Conservation (phyloP, 495 filamentous ascomycete species). For the Echria macrotheca region DNA sequence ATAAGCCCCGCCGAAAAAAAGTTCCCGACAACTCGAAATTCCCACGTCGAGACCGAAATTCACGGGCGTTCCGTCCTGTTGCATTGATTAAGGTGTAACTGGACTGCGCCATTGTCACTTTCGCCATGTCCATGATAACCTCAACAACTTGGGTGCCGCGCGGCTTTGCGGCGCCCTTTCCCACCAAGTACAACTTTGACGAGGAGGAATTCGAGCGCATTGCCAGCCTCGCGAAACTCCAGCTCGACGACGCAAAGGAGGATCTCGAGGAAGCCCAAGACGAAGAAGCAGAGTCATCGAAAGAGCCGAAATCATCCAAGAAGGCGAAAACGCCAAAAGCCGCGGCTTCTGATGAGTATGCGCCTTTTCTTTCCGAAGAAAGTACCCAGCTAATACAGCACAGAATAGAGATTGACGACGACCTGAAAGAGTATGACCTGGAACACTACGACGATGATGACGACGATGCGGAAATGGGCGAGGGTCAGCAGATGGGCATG, state of each 20-base stretch:
- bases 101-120: no score
- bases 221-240: constrained; percentile 77
- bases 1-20: constrained; percentile 38
- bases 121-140: constrained; percentile 74
- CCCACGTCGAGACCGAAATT: no score
- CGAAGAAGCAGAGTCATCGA: constrained; percentile 19
- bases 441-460: constrained; percentile 90
- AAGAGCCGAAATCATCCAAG: constrained; percentile 17
- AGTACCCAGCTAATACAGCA: no score
- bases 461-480: constrained; percentile 54
- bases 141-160: constrained; percentile 90
- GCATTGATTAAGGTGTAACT: no score
- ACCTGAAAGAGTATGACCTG: constrained; percentile 90
- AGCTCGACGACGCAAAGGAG: constrained; percentile 87
- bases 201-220: constrained; percentile 92
- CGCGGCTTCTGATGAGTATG: constrained; percentile 7
- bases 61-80: no score
- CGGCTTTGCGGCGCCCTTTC: constrained; percentile 87
- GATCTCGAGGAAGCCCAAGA: constrained; percentile 66
- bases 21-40: no score
- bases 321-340: constrained; percentile 14
- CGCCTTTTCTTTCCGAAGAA: no score
- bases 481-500: constrained; percentile 71
- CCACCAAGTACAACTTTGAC: constrained; percentile 82
- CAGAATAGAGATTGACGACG: constrained; percentile 56